Evolutionary conservation across 768 basidiomycete genomes (phyloP), one percentile per base, ranked within the genome.

Genomic region (Lentinula detonsa): DNA sequence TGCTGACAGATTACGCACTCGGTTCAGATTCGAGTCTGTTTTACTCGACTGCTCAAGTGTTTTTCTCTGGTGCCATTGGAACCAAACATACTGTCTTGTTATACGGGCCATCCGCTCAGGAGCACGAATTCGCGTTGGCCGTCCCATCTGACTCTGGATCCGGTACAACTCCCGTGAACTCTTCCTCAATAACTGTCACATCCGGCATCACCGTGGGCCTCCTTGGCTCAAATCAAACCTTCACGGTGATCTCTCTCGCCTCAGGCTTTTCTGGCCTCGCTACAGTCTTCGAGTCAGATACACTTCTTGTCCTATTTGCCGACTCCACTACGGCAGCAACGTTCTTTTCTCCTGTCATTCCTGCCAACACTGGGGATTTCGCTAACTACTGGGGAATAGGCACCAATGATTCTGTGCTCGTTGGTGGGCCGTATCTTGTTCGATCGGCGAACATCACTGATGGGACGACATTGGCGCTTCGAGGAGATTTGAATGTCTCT

Each of bases 41-140:
- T 3, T 93, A 90, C 70, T 86, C 90, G 5, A 92, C 91, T 1
- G 88, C 90, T 0, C 81, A 84, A 61, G 77, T 94, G 28, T 81
- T 93, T 66, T 91, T 82, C 65, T 85, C 89, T 0, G 83, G 86
- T 5, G 72, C 65, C 23, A 85, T 88, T 35, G 87, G 81, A 39
- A 77, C 72, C 1, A 75, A 85, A 18, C 85, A 88, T 66, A 72
- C 89, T 18, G 74, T 90, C 7, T 81, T 87, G 71, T 71, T 89
- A 11, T 81, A 85, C 62, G 88, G 88, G 0, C 77, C 83, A 61
- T 70, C 77, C 2, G 65, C 69, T 0, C 83, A 87, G 62, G 76
- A 78, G 45, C 85, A 87, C 62, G 88, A 88, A 68, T 68, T 73
- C 11, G 69, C 81, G 5, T 71, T 87, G 50, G 51, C 62, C 1